These are phyloP conservation scores for Nakataea oryzae DNA, from an alignment of 2,329 filamentous ascomycete species.

Conservation along the genomic window DNA sequence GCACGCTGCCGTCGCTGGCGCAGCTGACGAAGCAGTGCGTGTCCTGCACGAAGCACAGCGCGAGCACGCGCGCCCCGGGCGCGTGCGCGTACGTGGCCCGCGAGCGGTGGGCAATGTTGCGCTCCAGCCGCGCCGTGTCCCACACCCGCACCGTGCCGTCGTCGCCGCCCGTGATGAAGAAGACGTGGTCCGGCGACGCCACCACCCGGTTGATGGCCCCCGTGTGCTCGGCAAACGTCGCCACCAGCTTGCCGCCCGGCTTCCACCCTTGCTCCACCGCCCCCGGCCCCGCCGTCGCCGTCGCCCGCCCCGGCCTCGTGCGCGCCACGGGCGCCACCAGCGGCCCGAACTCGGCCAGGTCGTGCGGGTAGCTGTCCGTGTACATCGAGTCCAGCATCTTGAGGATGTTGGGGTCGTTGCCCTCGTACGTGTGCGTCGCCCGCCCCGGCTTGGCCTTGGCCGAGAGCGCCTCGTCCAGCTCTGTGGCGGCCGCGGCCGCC, in stretches of 20 bases:
- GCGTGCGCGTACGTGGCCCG: slow-evolving; percentile 75
- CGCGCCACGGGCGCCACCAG: slow-evolving; percentile 60
- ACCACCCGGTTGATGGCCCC: slow-evolving; percentile 73
- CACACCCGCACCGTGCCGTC: slow-evolving; percentile 88
- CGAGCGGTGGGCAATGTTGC: slow-evolving; percentile 80
- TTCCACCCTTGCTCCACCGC: slow-evolving; percentile 57
- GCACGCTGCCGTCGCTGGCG: slow-evolving; percentile 79
- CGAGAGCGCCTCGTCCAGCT: slow-evolving; percentile 29
- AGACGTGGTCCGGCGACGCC: slow-evolving; percentile 79
- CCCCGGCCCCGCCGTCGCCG: slow-evolving; percentile 37
- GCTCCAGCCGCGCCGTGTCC: slow-evolving; percentile 83
- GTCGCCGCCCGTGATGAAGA: slow-evolving; percentile 89
- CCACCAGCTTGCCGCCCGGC: slow-evolving; percentile 73
- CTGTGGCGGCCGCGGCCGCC: slow-evolving; percentile 16
- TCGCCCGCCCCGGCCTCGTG: slow-evolving; percentile 20
- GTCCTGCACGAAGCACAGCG: slow-evolving; percentile 83
- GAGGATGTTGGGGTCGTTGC: slow-evolving; percentile 60
- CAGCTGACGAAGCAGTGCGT: slow-evolving; percentile 91
- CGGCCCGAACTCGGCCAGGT: slow-evolving; percentile 65
- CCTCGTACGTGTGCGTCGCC: slow-evolving; percentile 71
- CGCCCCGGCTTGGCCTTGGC: neutral
- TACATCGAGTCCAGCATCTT: slow-evolving; percentile 79
- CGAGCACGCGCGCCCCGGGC: slow-evolving; percentile 61
- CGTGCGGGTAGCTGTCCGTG: slow-evolving; percentile 56
- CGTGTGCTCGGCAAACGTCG: slow-evolving; percentile 80